Conservation (phyloP, 2,329 filamentous ascomycete species). For the Chaetomiaceae sp. region DNA sequence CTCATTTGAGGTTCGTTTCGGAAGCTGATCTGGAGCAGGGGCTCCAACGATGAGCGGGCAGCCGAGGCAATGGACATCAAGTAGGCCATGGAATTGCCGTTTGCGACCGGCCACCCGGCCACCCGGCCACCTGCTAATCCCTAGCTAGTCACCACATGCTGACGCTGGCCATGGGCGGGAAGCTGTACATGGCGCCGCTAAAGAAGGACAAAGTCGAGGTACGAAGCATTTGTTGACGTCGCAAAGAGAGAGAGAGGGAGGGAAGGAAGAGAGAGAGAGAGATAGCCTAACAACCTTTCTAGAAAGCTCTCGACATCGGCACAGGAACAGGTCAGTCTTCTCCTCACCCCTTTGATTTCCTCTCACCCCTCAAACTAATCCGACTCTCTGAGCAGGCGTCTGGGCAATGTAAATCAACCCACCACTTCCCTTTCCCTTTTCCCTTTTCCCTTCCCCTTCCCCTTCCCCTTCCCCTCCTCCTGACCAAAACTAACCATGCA, state of each 20-base stretch:
- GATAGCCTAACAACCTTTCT: neutral
- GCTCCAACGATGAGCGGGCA: slow-evolving; percentile 20
- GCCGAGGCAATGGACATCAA: slow-evolving; percentile 5
- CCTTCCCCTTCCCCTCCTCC: too few relatives aligned
- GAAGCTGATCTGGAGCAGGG: slow-evolving; percentile 10
- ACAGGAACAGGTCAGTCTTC: slow-evolving; percentile 4
- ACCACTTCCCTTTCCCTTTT: too few relatives aligned
- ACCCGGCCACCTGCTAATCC: too few relatives aligned
- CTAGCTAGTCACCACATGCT: slow-evolving; percentile 2
- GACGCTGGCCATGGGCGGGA: neutral
- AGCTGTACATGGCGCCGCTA: neutral
- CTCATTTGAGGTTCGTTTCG: too few relatives aligned
- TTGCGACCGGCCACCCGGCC: too few relatives aligned
- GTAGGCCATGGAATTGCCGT: neutral
- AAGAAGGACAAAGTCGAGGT: neutral
- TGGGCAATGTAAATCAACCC: slow-evolving; percentile 13
- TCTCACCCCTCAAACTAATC: neutral
- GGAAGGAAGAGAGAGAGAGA: too few relatives aligned
- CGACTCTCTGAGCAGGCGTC: neutral
- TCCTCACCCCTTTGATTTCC: neutral
- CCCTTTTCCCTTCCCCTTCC: too few relatives aligned
- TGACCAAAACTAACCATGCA: neutral
- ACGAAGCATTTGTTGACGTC: neutral
- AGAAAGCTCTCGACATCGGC: slow-evolving; percentile 11
- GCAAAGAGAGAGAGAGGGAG: too few relatives aligned